Evolutionary conservation across 805 yeast genomes (phyloP), one percentile per base, ranked within the genome.

Genomic region (Cyberlindnera amylophila): DNA sequence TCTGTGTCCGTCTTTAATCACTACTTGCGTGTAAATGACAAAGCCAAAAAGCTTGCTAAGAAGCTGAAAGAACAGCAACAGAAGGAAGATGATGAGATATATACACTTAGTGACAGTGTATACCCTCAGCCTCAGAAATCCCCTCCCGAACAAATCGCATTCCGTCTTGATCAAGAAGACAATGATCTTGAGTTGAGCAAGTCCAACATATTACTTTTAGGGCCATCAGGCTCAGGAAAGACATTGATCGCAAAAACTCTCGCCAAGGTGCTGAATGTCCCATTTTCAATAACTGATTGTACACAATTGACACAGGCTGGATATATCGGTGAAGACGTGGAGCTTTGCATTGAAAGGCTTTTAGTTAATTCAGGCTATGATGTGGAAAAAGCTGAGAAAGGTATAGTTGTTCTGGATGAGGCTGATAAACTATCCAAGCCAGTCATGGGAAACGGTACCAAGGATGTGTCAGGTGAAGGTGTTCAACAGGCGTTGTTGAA

Each of bases 251-350:
- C 82, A 1, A 67, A 71, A 34, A 75, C 81, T 0, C 57, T 78
- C 33, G 82, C 83, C 0, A 66, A 65, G 30, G 62, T 69, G 1
- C 54, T 78, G 32, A 71, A 76, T 24, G 79, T 75, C 19, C 83
- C 84, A 2, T 71, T 77, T 30, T 72, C 79, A 0, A 77, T 78
- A 12, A 76, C 78, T 6, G 83, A 78, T 51, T 79, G 83, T 53
- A 78, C 84, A 0, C 75, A 79, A 34, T 53, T 78, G 44, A 78
- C 84, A 0, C 83, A 78, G 52, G 81, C 83, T 0, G 84, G 84
- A 6, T 78, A 79, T 51, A 76, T 79, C 34, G 84, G 84, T 18
- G 83, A 78, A 45, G 83, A 79, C 57, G 79, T 76, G 14, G 82
- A 79, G 46, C 62, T 71, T 24, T 77, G 82, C 49, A 67, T 78